Evolutionary conservation across 306 rosid genomes (phyloP).

Genomic region (Cicer cuneatum): DNA sequence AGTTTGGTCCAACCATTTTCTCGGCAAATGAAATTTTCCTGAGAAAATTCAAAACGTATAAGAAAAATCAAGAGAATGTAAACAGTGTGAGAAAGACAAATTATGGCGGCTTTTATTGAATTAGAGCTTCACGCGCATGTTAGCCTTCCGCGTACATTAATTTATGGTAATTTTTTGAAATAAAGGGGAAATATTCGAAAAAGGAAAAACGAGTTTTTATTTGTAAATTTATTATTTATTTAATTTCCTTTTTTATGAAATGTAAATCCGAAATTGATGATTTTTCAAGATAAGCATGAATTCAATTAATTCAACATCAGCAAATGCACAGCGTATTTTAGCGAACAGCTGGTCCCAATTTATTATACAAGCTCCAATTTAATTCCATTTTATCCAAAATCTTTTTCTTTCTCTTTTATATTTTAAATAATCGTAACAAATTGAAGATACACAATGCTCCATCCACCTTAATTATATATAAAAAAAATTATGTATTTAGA

Average conservation of each 20-base stretch:
- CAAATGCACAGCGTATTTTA: slow-evolving; percentile 25
- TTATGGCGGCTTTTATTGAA: slow-evolving; percentile 25
- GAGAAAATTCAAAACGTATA: slow-evolving; percentile 33
- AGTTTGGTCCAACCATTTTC: slow-evolving; percentile 77
- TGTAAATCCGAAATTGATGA: slow-evolving; percentile 34
- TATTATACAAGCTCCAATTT: slow-evolving; percentile 28
- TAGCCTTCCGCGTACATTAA: slow-evolving; percentile 39
- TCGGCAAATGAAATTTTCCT: slow-evolving; percentile 32
- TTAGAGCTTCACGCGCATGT: slow-evolving; percentile 46
- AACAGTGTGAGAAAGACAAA: not conserved
- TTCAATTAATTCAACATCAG: not conserved
- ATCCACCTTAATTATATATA: too few relatives aligned
- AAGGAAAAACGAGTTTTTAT: not conserved
- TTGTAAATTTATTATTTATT: not conserved
- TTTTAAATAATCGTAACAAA: slow-evolving; percentile 9
- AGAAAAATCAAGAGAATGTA: not conserved
- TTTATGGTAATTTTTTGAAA: slow-evolving; percentile 28
- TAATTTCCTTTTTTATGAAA: not conserved
- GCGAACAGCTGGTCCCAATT: slow-evolving; percentile 55
- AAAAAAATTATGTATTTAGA: too few relatives aligned
- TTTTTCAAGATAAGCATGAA: slow-evolving; percentile 12
- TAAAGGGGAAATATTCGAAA: not conserved
- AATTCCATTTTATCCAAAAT: slow-evolving; percentile 20
- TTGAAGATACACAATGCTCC: not conserved
- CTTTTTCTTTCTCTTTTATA: not conserved